Evolutionary conservation across 2,329 filamentous ascomycete genomes (phyloP).

Genomic region (Microsporum canis): DNA sequence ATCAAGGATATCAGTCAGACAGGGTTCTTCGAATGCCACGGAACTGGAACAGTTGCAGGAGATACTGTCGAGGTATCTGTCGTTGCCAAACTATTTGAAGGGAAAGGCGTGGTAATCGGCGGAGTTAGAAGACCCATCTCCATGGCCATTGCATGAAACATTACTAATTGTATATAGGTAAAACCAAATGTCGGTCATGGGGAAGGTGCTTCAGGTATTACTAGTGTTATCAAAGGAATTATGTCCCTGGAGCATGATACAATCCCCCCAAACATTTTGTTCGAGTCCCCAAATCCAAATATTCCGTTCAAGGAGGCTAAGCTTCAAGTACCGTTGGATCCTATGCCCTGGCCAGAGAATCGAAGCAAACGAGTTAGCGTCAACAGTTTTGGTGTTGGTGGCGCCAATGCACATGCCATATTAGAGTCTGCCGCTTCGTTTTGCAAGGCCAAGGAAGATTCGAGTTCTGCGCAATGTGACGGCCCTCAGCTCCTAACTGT

Average conservation of each 20-base stretch:
- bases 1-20: constrained; percentile 12
- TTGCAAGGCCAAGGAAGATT: background rate
- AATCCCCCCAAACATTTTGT: constrained; percentile 22
- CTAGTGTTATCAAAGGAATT: constrained; percentile 20
- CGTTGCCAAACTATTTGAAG: constrained; percentile 13
- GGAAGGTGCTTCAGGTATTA: constrained; percentile 20
- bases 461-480: background rate
- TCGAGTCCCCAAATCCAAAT: constrained; percentile 21
- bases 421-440: constrained; percentile 14
- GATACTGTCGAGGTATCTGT: constrained; percentile 18
- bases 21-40: constrained; percentile 14
- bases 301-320: constrained; percentile 15
- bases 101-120: constrained; percentile 15
- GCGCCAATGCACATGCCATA: constrained; percentile 21
- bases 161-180: constrained; percentile 5
- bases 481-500: background rate
- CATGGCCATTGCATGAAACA: constrained; percentile 13
- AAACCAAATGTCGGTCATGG: constrained; percentile 22
- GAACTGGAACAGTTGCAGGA: constrained; percentile 28
- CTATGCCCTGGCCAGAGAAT: constrained; percentile 20
- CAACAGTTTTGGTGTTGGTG: constrained; percentile 27
- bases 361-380: constrained; percentile 21
- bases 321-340: constrained; percentile 15
- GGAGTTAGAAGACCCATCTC: constrained; percentile 7
- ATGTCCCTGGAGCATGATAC: constrained; percentile 19